A percentile compares a stretch with the other conserved stretches of the same genome.
phyloP scores from a whole-genome alignment of 306 rosid genomes.

The Vicia sativa region DNA sequence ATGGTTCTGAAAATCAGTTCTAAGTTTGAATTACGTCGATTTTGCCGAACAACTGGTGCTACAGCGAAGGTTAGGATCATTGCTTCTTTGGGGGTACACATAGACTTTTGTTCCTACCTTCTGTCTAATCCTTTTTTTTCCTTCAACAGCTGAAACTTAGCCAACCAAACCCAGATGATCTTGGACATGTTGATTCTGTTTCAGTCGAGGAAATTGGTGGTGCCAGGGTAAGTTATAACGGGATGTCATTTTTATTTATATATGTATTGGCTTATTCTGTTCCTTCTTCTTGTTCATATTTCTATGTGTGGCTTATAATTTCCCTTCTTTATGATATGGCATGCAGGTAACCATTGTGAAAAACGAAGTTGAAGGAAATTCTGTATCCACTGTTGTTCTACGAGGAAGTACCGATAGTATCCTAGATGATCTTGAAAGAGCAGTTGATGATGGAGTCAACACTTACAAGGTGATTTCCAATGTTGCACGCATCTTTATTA shows the following conservation, averaged over 20 bases:
- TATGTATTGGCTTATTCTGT: neutral
- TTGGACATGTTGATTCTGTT: slow-evolving; percentile 83
- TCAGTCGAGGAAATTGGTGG: slow-evolving; percentile 96
- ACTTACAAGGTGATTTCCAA: slow-evolving; percentile 74
- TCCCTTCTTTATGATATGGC: slow-evolving; percentile 12
- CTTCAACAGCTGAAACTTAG: slow-evolving; percentile 78
- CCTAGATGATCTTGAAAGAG: slow-evolving; percentile 89
- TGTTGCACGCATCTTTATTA: neutral
- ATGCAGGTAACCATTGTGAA: slow-evolving; percentile 69
- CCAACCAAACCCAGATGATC: slow-evolving; percentile 90
- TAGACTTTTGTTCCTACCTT: slow-evolving; percentile 6
- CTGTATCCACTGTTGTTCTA: slow-evolving; percentile 72
- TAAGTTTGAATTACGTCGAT: slow-evolving; percentile 88
- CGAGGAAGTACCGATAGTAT: slow-evolving; percentile 90
- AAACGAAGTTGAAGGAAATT: slow-evolving; percentile 90
- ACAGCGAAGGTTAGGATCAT: slow-evolving; percentile 63
- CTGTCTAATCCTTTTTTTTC: slow-evolving; percentile 40
- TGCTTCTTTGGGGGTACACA: slow-evolving; percentile 15
- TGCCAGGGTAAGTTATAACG: slow-evolving; percentile 63
- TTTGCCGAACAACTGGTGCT: slow-evolving; percentile 94
- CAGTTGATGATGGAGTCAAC: slow-evolving; percentile 93
- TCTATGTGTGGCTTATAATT: neutral
- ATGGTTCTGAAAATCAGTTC: slow-evolving; percentile 93
- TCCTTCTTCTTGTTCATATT: neutral
- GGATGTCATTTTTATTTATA: neutral